Percentiles rank a stretch among this genome's conserved stretches.
phyloP scores from a whole-genome alignment of 176 grass and related monocot genomes.

The Zea luxurians region DNA sequence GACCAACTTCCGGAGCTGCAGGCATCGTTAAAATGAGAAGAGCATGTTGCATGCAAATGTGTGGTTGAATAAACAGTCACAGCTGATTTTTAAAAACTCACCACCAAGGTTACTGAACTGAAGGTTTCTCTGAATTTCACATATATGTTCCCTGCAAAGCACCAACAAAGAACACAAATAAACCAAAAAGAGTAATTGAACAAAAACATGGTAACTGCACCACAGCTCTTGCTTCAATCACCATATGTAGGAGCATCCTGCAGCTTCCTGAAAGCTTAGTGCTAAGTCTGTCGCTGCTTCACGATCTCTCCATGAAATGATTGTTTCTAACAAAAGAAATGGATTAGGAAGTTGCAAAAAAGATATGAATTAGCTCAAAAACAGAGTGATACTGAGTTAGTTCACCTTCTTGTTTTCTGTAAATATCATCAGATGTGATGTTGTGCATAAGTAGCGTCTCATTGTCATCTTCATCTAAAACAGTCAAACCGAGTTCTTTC shows the following conservation, averaged over 20 bases:
- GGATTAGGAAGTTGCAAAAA: slow-evolving; percentile 8
- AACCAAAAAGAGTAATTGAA: slow-evolving; percentile 4
- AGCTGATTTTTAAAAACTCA: slow-evolving; percentile 46
- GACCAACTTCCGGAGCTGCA: slow-evolving; percentile 77
- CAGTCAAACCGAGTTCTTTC: slow-evolving; percentile 79
- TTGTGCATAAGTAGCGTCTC: slow-evolving; percentile 71
- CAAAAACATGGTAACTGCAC: slow-evolving; percentile 27
- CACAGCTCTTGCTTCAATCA: slow-evolving; percentile 42
- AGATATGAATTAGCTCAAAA: slow-evolving; percentile 13
- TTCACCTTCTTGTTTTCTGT: slow-evolving; percentile 97
- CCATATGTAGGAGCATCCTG: slow-evolving; percentile 98
- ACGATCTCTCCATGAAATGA: slow-evolving; percentile 94
- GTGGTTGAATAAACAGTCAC: slow-evolving; percentile 14
- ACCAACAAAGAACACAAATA: slow-evolving; percentile 37
- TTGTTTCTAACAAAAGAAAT: slow-evolving; percentile 68
- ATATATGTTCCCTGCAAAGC: slow-evolving; percentile 76
- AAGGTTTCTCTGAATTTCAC: slow-evolving; percentile 84
- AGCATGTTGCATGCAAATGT: neutral
- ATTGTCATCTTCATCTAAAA: slow-evolving; percentile 89
- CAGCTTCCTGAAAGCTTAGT: slow-evolving; percentile 92
- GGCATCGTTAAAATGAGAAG: slow-evolving; percentile 39
- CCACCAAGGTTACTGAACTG: slow-evolving; percentile 89
- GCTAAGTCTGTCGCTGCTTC: slow-evolving; percentile 84
- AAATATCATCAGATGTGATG: slow-evolving; percentile 83
- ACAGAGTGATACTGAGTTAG: neutral